Percentiles rank a stretch among this genome's conserved stretches.
Evolutionary conservation across 805 yeast genomes (phyloP).

Genomic region (Pachysolen tannophilus): DNA sequence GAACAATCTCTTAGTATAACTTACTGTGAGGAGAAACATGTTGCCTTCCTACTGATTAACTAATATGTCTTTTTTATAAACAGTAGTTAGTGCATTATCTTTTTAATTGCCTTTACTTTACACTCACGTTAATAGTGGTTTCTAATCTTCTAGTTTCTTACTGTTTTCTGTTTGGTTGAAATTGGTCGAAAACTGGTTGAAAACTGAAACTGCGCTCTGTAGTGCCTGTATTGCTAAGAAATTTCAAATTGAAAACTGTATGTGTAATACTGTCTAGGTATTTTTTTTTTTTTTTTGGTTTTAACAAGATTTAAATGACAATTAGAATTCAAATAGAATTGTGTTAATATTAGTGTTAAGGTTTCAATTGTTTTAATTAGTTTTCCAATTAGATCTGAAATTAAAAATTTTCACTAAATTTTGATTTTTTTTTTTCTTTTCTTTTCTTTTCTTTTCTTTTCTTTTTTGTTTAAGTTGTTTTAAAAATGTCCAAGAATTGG

Average conservation of each 20-base stretch:
- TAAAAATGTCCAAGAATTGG: constrained; percentile 2
- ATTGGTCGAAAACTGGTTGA: no score
- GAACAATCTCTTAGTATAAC: constrained; percentile 19
- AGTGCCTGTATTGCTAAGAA: no score
- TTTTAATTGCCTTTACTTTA: not conserved
- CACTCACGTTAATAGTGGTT: not conserved
- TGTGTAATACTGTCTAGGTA: no score
- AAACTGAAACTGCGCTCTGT: no score
- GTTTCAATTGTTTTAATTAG: not conserved
- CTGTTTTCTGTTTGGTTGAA: not conserved
- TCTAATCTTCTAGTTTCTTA: not conserved
- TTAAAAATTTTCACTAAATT: not conserved
- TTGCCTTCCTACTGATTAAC: constrained; percentile 19
- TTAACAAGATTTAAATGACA: not conserved
- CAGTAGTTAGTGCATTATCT: not conserved
- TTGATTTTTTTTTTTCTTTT: no score
- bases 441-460: no score
- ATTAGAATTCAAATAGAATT: not conserved
- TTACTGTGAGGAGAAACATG: constrained; percentile 15
- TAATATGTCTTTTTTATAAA: not conserved
- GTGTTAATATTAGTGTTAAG: not conserved
- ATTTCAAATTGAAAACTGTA: no score
- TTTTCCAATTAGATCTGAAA: not conserved
- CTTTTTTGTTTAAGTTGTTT: not conserved
- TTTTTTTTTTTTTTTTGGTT: not conserved